Evolutionary conservation across 495 filamentous ascomycete genomes (phyloP).

Genomic region (Geoglossum glabrum): DNA sequence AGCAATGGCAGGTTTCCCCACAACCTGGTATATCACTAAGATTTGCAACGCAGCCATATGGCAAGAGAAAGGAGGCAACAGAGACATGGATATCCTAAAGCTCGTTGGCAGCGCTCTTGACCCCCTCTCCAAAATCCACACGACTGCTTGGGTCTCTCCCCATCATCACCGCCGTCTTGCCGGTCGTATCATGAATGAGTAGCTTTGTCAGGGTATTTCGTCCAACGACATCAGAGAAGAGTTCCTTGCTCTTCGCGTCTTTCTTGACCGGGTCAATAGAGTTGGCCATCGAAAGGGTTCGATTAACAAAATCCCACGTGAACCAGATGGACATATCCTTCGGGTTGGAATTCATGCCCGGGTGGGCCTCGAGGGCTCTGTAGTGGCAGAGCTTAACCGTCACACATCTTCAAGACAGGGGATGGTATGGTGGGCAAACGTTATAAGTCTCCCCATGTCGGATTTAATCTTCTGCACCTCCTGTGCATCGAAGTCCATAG

Average conservation of each 20-base stretch:
- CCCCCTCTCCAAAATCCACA: not conserved
- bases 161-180: not conserved
- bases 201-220: not conserved
- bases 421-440: not conserved
- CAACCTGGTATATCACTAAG: not conserved
- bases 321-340: not conserved
- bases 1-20: not conserved
- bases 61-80: not conserved
- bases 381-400: not conserved
- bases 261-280: not conserved
- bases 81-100: not conserved
- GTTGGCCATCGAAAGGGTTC: not conserved
- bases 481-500: not conserved
- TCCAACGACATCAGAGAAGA: not conserved
- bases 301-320: constrained; percentile 2
- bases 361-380: constrained; percentile 1
- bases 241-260: not conserved
- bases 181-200: constrained; percentile 1
- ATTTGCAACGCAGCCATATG: not conserved
- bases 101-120: not conserved
- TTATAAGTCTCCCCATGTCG: not conserved
- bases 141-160: not conserved
- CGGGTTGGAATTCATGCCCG: not conserved
- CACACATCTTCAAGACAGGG: not conserved
- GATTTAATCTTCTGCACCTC: not conserved